A percentile compares a stretch with the other conserved stretches of the same genome.
Conservation (phyloP, 2,329 filamentous ascomycete species). For the Penicillium expansum region DNA sequence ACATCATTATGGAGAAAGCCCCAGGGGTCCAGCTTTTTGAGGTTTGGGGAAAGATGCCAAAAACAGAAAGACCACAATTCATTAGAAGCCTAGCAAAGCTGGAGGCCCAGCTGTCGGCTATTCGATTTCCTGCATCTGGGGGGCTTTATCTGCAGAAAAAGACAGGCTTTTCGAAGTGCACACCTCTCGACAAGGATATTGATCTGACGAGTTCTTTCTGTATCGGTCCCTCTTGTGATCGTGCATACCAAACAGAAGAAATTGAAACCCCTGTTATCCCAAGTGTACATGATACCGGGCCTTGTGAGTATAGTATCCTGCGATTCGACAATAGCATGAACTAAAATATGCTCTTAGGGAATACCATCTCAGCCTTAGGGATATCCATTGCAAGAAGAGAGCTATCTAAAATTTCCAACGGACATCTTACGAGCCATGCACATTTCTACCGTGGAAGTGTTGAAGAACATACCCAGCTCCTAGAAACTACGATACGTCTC, state of each 20-base stretch:
- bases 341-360: background rate
- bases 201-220: constrained; percentile 7
- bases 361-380: background rate
- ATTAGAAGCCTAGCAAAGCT: constrained; percentile 24
- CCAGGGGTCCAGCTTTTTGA: constrained; percentile 32
- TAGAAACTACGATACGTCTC: background rate
- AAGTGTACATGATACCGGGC: constrained; percentile 7
- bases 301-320: constrained; percentile 10
- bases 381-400: background rate
- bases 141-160: constrained; percentile 18
- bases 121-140: constrained; percentile 26
- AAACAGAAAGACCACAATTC: constrained; percentile 22
- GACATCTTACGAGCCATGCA: background rate
- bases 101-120: constrained; percentile 22
- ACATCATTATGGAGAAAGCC: constrained; percentile 43
- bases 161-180: no score
- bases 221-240: constrained; percentile 22
- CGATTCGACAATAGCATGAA: background rate
- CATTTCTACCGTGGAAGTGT: background rate
- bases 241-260: constrained; percentile 5
- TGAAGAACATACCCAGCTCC: background rate
- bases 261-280: background rate
- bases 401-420: background rate
- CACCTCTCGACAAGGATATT: constrained; percentile 12
- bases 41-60: constrained; percentile 32